These are phyloP conservation scores for Solanum infundibuliforme DNA, from an alignment of 257 asterid species.

Conservation along the genomic window DNA sequence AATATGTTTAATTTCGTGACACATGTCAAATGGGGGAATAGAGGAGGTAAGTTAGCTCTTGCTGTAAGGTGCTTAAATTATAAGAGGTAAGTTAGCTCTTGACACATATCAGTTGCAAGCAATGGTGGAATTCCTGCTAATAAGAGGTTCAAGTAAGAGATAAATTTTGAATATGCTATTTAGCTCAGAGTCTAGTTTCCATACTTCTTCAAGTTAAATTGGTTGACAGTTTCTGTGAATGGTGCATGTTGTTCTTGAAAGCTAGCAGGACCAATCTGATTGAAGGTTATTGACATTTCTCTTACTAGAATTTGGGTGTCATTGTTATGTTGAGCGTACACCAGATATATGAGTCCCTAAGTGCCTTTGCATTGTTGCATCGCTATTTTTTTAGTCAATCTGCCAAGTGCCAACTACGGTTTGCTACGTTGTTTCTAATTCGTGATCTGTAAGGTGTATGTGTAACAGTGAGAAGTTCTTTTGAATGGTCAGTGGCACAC, in stretches of 20 bases:
- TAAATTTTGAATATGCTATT: not conserved
- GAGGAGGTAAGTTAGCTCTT: not conserved
- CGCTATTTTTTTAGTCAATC: not conserved
- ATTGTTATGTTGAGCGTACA: not conserved
- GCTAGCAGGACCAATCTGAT: not conserved
- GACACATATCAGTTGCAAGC: not conserved
- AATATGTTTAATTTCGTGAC: not conserved
- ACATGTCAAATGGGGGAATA: not conserved
- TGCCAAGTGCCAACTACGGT: not conserved
- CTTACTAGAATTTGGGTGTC: not conserved
- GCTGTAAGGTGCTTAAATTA: not conserved
- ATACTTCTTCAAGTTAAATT: not conserved
- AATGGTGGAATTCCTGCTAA: not conserved
- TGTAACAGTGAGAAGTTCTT: not conserved
- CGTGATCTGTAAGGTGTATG: not conserved
- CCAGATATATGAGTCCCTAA: not conserved
- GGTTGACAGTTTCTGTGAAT: not conserved
- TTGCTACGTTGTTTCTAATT: not conserved
- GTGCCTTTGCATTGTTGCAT: not conserved
- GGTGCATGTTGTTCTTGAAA: not conserved
- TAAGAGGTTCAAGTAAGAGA: not conserved
- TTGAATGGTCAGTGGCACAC: not conserved
- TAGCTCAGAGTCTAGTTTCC: not conserved
- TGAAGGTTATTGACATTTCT: not conserved
- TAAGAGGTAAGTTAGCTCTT: not conserved